Evolutionary conservation across 1,284 basidiomycete genomes (phyloP), one percentile per base, ranked within the genome.

Genomic region (Somion occarium): DNA sequence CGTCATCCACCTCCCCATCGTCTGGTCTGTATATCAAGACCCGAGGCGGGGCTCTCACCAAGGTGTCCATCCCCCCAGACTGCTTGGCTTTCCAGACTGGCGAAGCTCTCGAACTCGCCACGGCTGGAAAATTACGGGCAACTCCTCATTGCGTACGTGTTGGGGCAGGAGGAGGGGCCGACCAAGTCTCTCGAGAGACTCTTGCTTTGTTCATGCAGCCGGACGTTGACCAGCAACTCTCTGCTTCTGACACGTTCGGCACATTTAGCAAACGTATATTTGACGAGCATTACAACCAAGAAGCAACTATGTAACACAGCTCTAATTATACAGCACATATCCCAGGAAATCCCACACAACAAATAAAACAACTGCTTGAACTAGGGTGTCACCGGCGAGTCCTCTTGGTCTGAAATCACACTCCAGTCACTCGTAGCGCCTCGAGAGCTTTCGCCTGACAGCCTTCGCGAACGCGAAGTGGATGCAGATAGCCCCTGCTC

Each of bases 181-280:
- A 75, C 30, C 70, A 68, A 38, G 72, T 88, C 46, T 92, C 85
- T n/a, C 74, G 91, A 53, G 90, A 91, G 70, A 94, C 86, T 1
- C 91, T 91, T 59, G 88, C 92, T 2, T 74, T 96, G 22, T 98
- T 97, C 75, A 86, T 97, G 82, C 93, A 96, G 68, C 93, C 94
- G 1, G 83, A 95, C 64, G 84, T 87, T 3, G 75, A 90, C 55
- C 85, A 89, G 59, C 75, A 78, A 34, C 78, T 97, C 24, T 83
- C 85, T 1, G 67, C 69, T 34, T 68, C 71, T 1, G 81, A 86
- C 64, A 93, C 89, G 19, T 98, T 95, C 62, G 94, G 93, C 1
- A 76, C 85, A 57, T 97, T 97, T 69, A 92, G 89, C 61, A 90
- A 91, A 66, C 75, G 80, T 53, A 79, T 94, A 23, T 84, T 96